Evolutionary conservation across 2,329 filamentous ascomycete genomes (phyloP).

Genomic region (Coleophoma eucalyptorum): DNA sequence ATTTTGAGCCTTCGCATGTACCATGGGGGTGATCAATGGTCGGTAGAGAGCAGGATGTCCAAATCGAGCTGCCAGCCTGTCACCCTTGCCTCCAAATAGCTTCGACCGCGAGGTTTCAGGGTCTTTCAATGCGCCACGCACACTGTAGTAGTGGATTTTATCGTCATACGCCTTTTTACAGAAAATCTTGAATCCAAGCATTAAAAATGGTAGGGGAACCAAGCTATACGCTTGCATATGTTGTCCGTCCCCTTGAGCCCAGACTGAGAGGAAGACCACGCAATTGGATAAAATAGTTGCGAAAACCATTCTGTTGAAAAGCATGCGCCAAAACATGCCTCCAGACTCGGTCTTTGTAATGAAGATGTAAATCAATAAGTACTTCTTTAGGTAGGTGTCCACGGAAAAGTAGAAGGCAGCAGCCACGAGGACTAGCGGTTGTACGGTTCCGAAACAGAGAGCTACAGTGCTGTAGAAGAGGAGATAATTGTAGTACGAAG

Average conservation of each 20-base stretch:
- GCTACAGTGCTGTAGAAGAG: conserved; percentile 90
- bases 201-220: conserved; percentile 71
- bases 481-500: conserved; percentile 97
- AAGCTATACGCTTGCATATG: conserved; percentile 63
- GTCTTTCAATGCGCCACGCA: conserved; percentile 50
- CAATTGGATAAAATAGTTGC: conserved; percentile 74
- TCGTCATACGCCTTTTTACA: conserved; percentile 74
- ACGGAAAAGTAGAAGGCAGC: conserved; percentile 86
- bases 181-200: conserved; percentile 83
- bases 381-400: conserved; percentile 91
- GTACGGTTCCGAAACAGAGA: conserved; percentile 77
- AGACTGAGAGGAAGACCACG: conserved; percentile 73
- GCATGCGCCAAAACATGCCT: conserved; percentile 83
- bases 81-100: conserved; percentile 53
- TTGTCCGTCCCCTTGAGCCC: conserved; percentile 60
- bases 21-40: conserved; percentile 90
- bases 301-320: conserved; percentile 93
- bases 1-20: conserved; percentile 85
- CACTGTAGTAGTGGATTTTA: conserved; percentile 77
- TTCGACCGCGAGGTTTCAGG: conserved; percentile 39
- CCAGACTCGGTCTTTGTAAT: conserved; percentile 96
- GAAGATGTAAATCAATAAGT: conserved; percentile 89
- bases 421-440: conserved; percentile 82
- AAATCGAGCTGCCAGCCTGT: conserved; percentile 73
- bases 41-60: conserved; percentile 89